Evolutionary conservation across 1,284 basidiomycete genomes (phyloP).

Genomic region (Cutaneotrichosporon sp.): DNA sequence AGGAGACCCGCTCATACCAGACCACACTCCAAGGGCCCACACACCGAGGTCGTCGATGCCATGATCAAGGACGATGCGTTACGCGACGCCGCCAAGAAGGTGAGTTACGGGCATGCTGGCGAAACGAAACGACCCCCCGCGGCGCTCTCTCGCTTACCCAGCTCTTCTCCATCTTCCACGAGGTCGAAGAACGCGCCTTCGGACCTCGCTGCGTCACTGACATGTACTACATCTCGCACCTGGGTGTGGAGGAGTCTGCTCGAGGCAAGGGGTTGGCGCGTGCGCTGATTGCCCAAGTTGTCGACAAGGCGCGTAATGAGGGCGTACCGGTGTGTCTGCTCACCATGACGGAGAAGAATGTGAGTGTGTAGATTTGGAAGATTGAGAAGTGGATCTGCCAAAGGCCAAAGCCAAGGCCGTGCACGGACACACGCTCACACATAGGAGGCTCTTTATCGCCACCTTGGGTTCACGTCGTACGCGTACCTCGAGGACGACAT

Average conservation of each 20-base stretch:
- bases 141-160: background rate
- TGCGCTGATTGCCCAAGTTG: constrained; percentile 7
- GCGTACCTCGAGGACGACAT: constrained; percentile 11
- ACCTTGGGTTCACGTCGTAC: constrained; percentile 11
- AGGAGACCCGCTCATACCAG: constrained; percentile 10
- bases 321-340: constrained; percentile 5
- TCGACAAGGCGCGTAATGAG: constrained; percentile 5
- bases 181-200: constrained; percentile 17
- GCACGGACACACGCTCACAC: background rate
- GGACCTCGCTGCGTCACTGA: constrained; percentile 16
- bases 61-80: background rate
- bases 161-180: constrained; percentile 14
- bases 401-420: no score
- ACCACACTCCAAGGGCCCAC: constrained; percentile 16
- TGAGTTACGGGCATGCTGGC: background rate
- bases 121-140: background rate
- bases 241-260: constrained; percentile 6
- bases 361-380: constrained; percentile 4
- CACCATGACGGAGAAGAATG: constrained; percentile 12
- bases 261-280: constrained; percentile 16
- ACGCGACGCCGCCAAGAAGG: background rate
- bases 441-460: constrained; percentile 14
- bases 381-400: no score
- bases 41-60: constrained; percentile 6
- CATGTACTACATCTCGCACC: constrained; percentile 22